Evolutionary conservation across 176 grass and related monocot species (phyloP).

Genomic region (Urochloa ruziziensis): DNA sequence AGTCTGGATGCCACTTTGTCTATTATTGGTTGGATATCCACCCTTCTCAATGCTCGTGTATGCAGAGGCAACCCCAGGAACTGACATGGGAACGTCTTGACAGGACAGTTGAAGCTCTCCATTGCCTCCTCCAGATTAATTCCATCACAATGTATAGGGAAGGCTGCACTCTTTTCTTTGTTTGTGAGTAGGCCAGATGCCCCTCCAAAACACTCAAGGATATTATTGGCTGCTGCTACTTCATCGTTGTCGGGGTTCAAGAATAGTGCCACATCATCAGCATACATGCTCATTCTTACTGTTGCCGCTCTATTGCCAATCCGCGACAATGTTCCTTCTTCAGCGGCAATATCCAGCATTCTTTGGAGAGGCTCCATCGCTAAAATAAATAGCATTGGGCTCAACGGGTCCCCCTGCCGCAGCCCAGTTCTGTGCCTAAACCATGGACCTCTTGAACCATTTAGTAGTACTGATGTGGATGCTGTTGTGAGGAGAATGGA

Average conservation of each 20-base stretch:
- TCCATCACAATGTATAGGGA: neutral
- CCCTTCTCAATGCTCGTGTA: no score
- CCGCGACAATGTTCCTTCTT: no score
- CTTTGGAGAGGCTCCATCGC: neutral
- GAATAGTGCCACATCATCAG: neutral
- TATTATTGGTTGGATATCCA: no score
- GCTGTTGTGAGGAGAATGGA: neutral
- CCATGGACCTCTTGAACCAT: neutral
- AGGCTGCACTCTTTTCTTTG: neutral
- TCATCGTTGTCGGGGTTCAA: neutral
- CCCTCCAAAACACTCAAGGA: neutral
- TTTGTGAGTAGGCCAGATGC: neutral
- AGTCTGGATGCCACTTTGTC: no score
- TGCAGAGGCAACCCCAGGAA: no score
- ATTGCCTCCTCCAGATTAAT: no score
- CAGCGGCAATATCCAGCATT: neutral
- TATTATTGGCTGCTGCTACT: rapidly evolving
- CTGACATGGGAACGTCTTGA: no score
- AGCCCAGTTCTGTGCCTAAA: no score
- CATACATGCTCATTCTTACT: neutral
- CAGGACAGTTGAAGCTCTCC: neutral
- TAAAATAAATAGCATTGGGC: neutral
- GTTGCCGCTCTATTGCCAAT: no score
- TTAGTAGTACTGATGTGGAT: neutral
- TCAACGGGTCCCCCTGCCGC: neutral